Percentiles rank a stretch among this genome's conserved stretches.
Evolutionary conservation across 495 filamentous ascomycete genomes (phyloP).

Genomic region (Penicillium cataractarum): DNA sequence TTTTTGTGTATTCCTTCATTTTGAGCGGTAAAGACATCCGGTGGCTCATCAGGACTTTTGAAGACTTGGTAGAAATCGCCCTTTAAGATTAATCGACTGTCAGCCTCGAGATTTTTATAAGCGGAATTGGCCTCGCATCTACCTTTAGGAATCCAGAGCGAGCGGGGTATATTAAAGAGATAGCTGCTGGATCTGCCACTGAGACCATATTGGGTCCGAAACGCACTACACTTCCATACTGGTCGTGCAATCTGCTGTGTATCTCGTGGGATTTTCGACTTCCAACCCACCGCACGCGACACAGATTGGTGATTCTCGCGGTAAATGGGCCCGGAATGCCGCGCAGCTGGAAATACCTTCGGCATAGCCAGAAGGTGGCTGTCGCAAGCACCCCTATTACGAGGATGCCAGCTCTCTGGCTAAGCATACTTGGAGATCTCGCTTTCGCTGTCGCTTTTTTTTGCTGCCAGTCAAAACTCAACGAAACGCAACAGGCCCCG

Average conservation of each 20-base stretch:
- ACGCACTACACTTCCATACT: neutral
- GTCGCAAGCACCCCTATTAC: too few relatives aligned
- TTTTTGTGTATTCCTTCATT: neutral
- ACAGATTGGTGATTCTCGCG: too few relatives aligned
- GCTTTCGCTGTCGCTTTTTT: too few relatives aligned
- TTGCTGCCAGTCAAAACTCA: too few relatives aligned
- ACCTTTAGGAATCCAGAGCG: neutral
- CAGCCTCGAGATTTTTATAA: too few relatives aligned
- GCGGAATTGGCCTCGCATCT: too few relatives aligned
- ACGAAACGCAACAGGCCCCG: too few relatives aligned
- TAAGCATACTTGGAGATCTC: too few relatives aligned
- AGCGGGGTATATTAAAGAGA: neutral
- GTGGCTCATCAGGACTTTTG: neutral
- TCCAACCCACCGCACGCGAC: neutral
- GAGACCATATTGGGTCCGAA: conserved; percentile 2
- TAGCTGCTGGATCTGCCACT: neutral
- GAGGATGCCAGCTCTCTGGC: too few relatives aligned
- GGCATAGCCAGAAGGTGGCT: too few relatives aligned
- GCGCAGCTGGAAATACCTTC: too few relatives aligned
- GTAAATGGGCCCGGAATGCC: too few relatives aligned
- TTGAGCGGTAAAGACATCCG: neutral
- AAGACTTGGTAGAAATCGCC: neutral
- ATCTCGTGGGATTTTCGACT: neutral
- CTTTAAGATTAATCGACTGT: neutral
- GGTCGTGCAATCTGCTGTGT: neutral